A percentile compares a stretch with the other conserved stretches of the same genome.
phyloP scores from a whole-genome alignment of 73 alveolate species.

The Paramecium pentaurelia region DNA sequence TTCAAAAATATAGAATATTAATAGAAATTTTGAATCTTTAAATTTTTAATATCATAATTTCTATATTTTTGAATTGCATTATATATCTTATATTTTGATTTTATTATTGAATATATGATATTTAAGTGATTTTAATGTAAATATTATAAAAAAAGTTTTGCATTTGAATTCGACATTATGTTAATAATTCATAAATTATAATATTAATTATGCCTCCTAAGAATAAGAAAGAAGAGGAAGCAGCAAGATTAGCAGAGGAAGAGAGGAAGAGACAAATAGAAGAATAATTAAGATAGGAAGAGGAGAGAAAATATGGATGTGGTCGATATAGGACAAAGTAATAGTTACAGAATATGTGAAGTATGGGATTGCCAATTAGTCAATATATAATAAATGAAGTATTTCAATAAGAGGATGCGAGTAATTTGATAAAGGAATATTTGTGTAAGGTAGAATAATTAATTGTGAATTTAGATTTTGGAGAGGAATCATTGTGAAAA shows the following conservation, averaged over 20 bases:
- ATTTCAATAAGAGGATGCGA: neutral
- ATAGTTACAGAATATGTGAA: neutral
- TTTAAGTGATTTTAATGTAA: too few species aligned
- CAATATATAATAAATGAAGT: neutral
- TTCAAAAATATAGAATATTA: too few species aligned
- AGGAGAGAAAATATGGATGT: neutral
- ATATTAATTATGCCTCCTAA: neutral
- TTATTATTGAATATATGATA: too few species aligned
- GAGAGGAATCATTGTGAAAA: neutral
- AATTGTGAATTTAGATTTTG: neutral
- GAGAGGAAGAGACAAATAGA: neutral
- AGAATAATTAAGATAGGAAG: neutral
- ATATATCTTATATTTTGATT: too few species aligned
- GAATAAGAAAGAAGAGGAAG: slow-evolving; percentile 16
- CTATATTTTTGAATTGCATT: too few species aligned
- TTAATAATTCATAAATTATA: too few species aligned
- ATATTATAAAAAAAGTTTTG: too few species aligned
- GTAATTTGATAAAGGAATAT: neutral
- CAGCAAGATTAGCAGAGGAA: slow-evolving; percentile 20
- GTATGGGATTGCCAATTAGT: neutral
- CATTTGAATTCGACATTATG: neutral
- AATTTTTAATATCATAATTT: too few species aligned
- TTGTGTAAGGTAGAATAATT: neutral
- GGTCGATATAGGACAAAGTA: neutral
- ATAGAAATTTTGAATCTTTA: too few species aligned